A percentile compares a stretch with the other conserved stretches of the same genome.
Evolutionary conservation across 2,329 filamentous ascomycete genomes (phyloP).

Genomic region (Diaporthe longicolla): DNA sequence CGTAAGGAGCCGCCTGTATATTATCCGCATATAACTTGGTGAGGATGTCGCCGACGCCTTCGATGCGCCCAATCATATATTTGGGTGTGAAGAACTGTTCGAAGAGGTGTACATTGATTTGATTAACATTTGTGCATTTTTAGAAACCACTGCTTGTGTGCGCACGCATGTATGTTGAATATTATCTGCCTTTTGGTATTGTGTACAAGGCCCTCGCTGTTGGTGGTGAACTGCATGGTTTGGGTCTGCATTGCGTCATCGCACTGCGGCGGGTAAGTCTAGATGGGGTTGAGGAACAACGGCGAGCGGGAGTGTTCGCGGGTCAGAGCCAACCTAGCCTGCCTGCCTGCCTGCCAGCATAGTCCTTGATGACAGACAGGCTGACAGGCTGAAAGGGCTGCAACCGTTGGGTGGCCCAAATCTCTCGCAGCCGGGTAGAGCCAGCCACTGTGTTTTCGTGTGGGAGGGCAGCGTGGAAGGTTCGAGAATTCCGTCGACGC

Average conservation of each 20-base stretch:
- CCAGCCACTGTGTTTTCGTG: conserved; percentile 42
- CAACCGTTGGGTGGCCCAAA: not conserved
- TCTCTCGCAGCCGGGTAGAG: conserved; percentile 2
- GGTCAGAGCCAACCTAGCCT: not conserved
- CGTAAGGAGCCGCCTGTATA: not conserved
- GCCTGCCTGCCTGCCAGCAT: not conserved
- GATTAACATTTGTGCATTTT: not conserved
- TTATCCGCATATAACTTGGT: not conserved
- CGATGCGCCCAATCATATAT: not conserved
- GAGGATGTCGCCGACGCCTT: not conserved
- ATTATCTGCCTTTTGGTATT: not conserved
- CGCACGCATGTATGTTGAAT: not conserved
- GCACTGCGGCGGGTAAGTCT: not conserved
- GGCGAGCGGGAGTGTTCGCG: not conserved
- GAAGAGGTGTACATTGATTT: no score
- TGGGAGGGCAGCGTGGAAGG: conserved; percentile 56
- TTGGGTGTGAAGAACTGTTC: not conserved
- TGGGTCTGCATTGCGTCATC: conserved; percentile 8
- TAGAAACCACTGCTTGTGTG: not conserved
- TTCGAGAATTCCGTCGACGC: conserved; percentile 57
- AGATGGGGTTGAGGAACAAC: not conserved
- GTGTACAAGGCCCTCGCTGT: not conserved
- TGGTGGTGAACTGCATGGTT: not conserved
- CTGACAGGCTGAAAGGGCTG: not conserved
- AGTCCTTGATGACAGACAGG: conserved; percentile 3